Conservation (phyloP, 2,329 filamentous ascomycete species). For the Aspergillus phoenicis region DNA sequence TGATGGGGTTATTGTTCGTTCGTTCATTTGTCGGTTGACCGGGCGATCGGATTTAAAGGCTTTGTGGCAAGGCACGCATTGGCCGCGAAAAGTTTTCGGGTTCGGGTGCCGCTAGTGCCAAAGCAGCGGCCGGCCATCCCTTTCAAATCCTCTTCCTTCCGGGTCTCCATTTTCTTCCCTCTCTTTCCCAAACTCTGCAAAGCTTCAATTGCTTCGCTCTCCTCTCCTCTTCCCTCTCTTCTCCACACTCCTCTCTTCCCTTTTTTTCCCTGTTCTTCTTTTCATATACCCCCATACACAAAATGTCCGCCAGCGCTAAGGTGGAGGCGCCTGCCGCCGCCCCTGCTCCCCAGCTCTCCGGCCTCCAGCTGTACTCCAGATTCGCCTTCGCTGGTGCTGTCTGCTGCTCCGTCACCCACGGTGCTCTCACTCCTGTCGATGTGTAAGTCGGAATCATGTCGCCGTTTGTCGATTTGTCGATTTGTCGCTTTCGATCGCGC, state of each 20-base stretch:
- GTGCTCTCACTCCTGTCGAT: conserved; percentile 95
- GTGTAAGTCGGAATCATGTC: conserved; percentile 71
- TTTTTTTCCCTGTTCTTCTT: conserved; percentile 9
- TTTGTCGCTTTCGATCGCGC: conserved; percentile 13
- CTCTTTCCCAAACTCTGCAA: conserved; percentile 20
- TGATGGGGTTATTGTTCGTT: too few relatives aligned
- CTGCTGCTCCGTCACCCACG: conserved; percentile 98
- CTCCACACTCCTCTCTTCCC: conserved; percentile 17
- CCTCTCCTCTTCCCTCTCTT: conserved; percentile 16
- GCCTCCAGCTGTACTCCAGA: conserved; percentile 81
- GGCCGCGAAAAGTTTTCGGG: conserved; percentile 40
- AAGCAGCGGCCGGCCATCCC: conserved; percentile 23
- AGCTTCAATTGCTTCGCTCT: conserved; percentile 24
- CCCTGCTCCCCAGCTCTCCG: conserved; percentile 53
- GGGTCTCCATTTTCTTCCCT: conserved; percentile 19
- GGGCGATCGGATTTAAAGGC: conserved; percentile 24
- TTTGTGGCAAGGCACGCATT: conserved; percentile 26
- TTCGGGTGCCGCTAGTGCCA: conserved; percentile 26
- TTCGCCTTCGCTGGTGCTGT: conserved; percentile 97
- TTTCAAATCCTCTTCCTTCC: conserved; percentile 30
- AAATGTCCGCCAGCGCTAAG: conserved; percentile 55
- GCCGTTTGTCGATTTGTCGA: conserved; percentile 14
- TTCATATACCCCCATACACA: conserved; percentile 26
- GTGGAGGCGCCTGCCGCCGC: conserved; percentile 31
- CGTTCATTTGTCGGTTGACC: conserved; percentile 18